These are phyloP conservation scores for Alternaria incomplexa DNA, from an alignment of 2,329 filamentous ascomycete genomes.

Conservation along the genomic window DNA sequence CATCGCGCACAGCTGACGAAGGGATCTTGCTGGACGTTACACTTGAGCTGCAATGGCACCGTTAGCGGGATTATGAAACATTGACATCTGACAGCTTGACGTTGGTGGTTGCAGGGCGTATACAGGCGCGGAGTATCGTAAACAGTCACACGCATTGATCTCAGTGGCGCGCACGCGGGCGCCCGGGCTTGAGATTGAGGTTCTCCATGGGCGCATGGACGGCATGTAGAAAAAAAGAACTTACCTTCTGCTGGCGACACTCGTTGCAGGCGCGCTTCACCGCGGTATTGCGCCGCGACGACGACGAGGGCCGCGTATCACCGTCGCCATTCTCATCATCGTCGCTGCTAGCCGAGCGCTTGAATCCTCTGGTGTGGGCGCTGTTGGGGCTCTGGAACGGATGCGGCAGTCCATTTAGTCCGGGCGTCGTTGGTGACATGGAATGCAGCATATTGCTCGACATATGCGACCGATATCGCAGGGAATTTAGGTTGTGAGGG, in stretches of 20 bases:
- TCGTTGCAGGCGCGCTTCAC: slow-evolving; percentile 82
- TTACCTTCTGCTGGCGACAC: slow-evolving; percentile 83
- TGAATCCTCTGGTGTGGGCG: slow-evolving; percentile 41
- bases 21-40: slow-evolving; percentile 82
- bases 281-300: slow-evolving; percentile 41
- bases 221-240: background rate
- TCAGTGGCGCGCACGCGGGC: background rate
- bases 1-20: slow-evolving; percentile 80
- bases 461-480: slow-evolving; percentile 26
- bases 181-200: background rate
- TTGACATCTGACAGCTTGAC: background rate
- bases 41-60: slow-evolving; percentile 67
- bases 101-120: background rate
- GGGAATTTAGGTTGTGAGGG: slow-evolving; percentile 14
- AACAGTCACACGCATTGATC: background rate
- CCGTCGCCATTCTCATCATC: slow-evolving; percentile 45
- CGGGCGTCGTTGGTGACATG: slow-evolving; percentile 43
- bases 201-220: background rate
- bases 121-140: background rate
- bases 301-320: slow-evolving; percentile 29
- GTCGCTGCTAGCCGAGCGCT: slow-evolving; percentile 46
- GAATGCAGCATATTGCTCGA: slow-evolving; percentile 23
- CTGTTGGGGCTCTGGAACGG: slow-evolving; percentile 40
- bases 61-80: slow-evolving; percentile 20
- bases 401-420: slow-evolving; percentile 30